Evolutionary conservation across 2,329 filamentous ascomycete genomes (phyloP), one percentile per base, ranked within the genome.

Genomic region (Calonectria hongkongensis): DNA sequence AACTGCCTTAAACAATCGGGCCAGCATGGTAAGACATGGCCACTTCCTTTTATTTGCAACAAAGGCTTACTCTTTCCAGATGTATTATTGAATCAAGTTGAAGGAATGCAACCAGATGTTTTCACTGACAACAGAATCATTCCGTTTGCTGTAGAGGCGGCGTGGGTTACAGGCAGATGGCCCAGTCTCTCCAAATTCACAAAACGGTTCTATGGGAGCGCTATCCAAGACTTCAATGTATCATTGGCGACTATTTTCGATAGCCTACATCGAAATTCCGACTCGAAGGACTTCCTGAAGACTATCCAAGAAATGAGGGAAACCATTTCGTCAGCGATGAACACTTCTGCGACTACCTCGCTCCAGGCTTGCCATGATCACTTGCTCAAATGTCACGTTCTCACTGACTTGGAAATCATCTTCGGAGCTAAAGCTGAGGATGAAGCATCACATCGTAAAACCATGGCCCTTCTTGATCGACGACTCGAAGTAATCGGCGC

Each of bases 1-100:
- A 94, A 92, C 36, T 98, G 97, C 79, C 88, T 99, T 12, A 96
- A 95, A 81, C 95, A 98, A 82, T 98, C 96, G n/a, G 97, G 96
- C 0, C 97, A 98, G 82, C 93, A 98, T 84, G 94, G 94, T 96
- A 86, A 83, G 94, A 85, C 83, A 85, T 81, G 68, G 28, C 33
- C 30, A 7, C 4, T 63, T 16, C 18, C 18, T 21, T 39, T 7
- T 8, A 6, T 27, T 60, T 43, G 50, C 13, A 28, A 10, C 54
- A 65, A 41, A 51, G 51, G 73, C 78, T 81, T 77, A 81, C 76
- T 43, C 76, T 21, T 43, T 63, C 30, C 8, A 96, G 94, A 97
- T 85, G 93, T 94, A 3, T 89, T 98, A 21, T 87, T 98, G 30
- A 96, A 96, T 73, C 95, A 97, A 77, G 92, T 97, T 15, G 94